Base-by-base conservation (phyloP, 192 early-diverging fungal genomes). In the Coemansia sp. region DNA sequence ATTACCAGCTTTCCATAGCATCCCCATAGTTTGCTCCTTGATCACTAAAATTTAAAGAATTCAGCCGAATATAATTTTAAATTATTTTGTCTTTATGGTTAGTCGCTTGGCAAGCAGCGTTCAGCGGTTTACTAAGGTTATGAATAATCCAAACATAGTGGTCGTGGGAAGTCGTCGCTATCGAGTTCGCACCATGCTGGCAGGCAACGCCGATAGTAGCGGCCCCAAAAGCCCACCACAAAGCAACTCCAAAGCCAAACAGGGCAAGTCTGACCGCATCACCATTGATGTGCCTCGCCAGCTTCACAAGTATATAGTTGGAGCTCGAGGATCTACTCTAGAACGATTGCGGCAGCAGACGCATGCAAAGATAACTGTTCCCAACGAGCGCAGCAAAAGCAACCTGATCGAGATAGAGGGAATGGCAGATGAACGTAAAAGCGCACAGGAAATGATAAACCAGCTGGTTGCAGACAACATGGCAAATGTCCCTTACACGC, bases 401-500 rank as follows among this genome's bases (percentile, higher is more conserved):
- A 62, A 71, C 42, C 3, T 8, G 2, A 36, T 71, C 6, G 53
- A 65, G 33, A 31, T 71, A 3, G 69, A 65, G 28, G 69, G 69
- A 7, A 14, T 50, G 35, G 18, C 49, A 11, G 57, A 57, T 1
- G 53, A 72, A 16, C 20, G 55, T 2, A 10, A 11, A 3, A 61
- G 38, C 20, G 63, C 70, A 5, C 28, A 49, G 11, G 41, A 50
- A n/a, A 38, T 61, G 1, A 65, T 72, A 20, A 13, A n/a, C 6
- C 14, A 66, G 12, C n/a, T 66, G 9, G 51, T 66, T 2, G 28
- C 53, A 10, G 49, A 56, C 12, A 53, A 57, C 23, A 54, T 57
- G 14, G 55, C 51, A 26, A 64, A 21, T 8, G 46, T 57, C 10
- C 53, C 72, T 0, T 75, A 68, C 31, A 75, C 72, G 30, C 72